phyloP scores from a whole-genome alignment of 257 asterid genomes.

The Leptodermis oblonga region DNA sequence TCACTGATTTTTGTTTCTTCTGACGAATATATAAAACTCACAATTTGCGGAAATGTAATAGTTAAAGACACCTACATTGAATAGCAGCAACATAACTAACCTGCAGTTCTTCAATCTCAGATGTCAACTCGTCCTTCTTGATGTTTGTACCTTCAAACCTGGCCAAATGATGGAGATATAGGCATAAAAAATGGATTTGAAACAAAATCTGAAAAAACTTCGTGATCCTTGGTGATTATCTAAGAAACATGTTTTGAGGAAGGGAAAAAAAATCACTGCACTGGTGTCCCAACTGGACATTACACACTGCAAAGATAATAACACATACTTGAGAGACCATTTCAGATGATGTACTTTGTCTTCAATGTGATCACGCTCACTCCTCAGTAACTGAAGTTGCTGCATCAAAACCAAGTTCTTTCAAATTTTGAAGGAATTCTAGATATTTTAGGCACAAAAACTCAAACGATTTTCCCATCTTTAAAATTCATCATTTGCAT shows the following conservation, averaged over 20 bases:
- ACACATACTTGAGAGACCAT: constrained; percentile 75
- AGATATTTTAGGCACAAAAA: not conserved
- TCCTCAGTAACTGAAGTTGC: constrained; percentile 78
- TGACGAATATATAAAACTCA: not conserved
- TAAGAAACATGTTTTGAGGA: not conserved
- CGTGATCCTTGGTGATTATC: no score
- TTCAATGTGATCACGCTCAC: constrained; percentile 78
- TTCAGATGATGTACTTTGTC: constrained; percentile 71
- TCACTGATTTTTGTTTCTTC: not conserved
- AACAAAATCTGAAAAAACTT: not conserved
- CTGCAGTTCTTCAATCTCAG: constrained; percentile 66
- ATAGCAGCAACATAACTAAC: constrained; percentile 34
- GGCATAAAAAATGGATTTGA: not conserved
- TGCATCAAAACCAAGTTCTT: constrained; percentile 22
- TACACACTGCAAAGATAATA: constrained; percentile 4
- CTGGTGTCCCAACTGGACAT: no score
- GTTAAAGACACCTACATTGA: not conserved
- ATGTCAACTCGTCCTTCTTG: constrained; percentile 36
- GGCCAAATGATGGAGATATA: constrained; percentile 17
- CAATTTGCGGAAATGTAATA: not conserved
- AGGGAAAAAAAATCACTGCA: not conserved
- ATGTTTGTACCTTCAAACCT: constrained; percentile 51
- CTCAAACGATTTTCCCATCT: not conserved
- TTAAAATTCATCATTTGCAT: not conserved
- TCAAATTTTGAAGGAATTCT: not conserved